Evolutionary conservation across 2,329 filamentous ascomycete genomes (phyloP).

Genomic region (Fusarium udum): DNA sequence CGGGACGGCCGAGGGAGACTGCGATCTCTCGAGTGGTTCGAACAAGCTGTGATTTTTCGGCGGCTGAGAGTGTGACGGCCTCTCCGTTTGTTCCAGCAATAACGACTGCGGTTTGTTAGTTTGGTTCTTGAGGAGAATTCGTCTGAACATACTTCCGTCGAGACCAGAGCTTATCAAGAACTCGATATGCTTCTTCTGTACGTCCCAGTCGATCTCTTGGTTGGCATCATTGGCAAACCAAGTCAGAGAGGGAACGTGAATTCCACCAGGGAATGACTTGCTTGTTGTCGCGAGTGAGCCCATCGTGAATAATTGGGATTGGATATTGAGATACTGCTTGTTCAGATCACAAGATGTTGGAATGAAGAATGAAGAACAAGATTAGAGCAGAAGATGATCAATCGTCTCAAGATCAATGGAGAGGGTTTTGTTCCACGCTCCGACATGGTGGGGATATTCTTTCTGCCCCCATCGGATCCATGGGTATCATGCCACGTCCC

Average conservation of each 20-base stretch:
- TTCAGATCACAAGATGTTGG: neutral
- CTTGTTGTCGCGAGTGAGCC: conserved; percentile 42
- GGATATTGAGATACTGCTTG: neutral
- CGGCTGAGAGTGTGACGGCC: conserved; percentile 72
- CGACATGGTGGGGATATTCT: conserved; percentile 15
- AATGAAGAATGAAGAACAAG: neutral
- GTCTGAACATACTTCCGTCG: conserved; percentile 53
- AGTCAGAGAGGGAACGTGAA: conserved; percentile 66
- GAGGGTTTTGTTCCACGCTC: conserved; percentile 13
- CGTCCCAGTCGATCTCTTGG: conserved; percentile 65
- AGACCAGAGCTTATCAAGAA: conserved; percentile 64
- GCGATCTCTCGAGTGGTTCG: conserved; percentile 68
- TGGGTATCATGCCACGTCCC: conserved; percentile 27
- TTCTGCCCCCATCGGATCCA: conserved; percentile 23
- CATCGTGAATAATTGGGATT: conserved; percentile 29
- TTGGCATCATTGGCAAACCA: conserved; percentile 59
- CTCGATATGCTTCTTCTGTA: conserved; percentile 62
- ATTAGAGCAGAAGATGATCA: neutral
- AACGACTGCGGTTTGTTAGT: conserved; percentile 57
- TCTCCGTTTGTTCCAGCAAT: conserved; percentile 80
- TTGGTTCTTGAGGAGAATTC: accelerated
- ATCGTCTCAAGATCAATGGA: conserved; percentile 15
- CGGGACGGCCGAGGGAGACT: conserved; percentile 62
- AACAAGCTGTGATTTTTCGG: conserved; percentile 71
- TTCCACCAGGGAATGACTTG: conserved; percentile 57